Percentiles rank a stretch among this genome's conserved stretches.
Evolutionary conservation across 2,329 filamentous ascomycete species (phyloP).

Genomic region (Aspergillus alliaceus): DNA sequence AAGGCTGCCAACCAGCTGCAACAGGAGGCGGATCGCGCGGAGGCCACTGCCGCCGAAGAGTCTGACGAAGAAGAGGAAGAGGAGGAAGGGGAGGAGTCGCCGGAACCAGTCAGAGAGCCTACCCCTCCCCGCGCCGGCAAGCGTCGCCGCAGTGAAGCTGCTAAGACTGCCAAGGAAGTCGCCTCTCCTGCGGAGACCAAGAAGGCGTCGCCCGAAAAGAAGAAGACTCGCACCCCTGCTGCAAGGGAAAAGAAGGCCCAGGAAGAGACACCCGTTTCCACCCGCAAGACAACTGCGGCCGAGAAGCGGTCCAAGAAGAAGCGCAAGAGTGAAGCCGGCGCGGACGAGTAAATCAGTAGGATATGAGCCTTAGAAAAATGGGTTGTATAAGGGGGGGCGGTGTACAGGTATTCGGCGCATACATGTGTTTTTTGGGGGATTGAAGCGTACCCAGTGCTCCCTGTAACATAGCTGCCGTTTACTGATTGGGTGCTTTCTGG

Average conservation of each 20-base stretch:
- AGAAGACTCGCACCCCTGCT: slow-evolving; percentile 28
- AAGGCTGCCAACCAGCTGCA: slow-evolving; percentile 44
- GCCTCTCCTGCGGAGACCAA: slow-evolving; percentile 23
- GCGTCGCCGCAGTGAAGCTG: slow-evolving; percentile 43
- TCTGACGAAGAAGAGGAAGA: slow-evolving; percentile 34
- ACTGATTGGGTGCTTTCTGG: not conserved
- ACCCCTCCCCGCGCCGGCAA: slow-evolving; percentile 45
- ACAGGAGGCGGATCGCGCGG: slow-evolving; percentile 40
- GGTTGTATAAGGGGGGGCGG: not conserved
- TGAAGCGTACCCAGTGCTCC: not conserved
- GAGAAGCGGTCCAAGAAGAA: slow-evolving; percentile 46
- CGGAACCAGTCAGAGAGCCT: slow-evolving; percentile 43
- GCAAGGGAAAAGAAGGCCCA: slow-evolving; percentile 23
- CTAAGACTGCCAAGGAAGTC: slow-evolving; percentile 34
- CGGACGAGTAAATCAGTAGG: slow-evolving; percentile 22
- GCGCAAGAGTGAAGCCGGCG: slow-evolving; percentile 45
- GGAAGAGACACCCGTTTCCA: slow-evolving; percentile 23
- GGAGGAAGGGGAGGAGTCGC: slow-evolving; percentile 33
- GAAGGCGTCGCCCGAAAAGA: slow-evolving; percentile 34
- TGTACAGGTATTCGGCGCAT: slow-evolving; percentile 4
- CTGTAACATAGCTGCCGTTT: not conserved
- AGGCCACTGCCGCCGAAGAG: slow-evolving; percentile 31
- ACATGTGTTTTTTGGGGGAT: not conserved
- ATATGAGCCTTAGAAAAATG: no score
- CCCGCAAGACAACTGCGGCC: slow-evolving; percentile 30